Evolutionary conservation across 345 rosid genomes (phyloP), one percentile per base, ranked within the genome.

Genomic region (Eutrema japonicum): DNA sequence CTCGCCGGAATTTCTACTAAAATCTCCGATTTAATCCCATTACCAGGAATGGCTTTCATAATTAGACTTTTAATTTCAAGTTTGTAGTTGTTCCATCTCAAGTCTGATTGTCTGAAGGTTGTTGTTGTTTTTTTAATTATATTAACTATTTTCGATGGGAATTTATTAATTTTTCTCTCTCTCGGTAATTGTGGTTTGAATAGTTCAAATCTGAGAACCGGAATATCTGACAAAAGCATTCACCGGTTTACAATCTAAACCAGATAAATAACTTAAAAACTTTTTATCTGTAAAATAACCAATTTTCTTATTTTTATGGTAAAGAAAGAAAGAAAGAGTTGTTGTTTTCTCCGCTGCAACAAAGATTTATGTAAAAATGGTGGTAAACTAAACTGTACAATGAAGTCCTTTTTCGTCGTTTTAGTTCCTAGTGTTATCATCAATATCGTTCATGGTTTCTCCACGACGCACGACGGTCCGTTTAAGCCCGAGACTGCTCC

Each of bases 381-480:
- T 52, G 66, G 40, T 70, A 50, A 49, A 47, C 36, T 70, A 50
- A 57, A 47, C 36, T 43, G 10, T 55, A 56, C 66, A 56, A 56
- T 10, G 50, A 36, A 29, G 22, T 64, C n/a, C 35, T 14, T 37
- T 43, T 64, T 60, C 36, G 70, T 53, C 36, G 32, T 72, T 36
- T 63, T 57, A 0, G 11, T 53, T 16, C 69, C 33, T 33, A 45
- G 66, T 40, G 18, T 70, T 46, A 5, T 10, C 30, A 35, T 10
- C 36, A 71, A 69, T 64, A 49, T 29, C 53, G 80, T 76, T 70
- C 41, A 45, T 58, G 81, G 74, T 36, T 68, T 66, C 12, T 81
- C 87, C 11, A 81, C 88, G 2, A 87, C 99, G 0, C 83, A 85
- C 5, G 88, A 89, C 2, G 97, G 96, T 52, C 97, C 97, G 45